Base-by-base conservation (phyloP, 208 protist species). In the Porcisia hertigi region DNA sequence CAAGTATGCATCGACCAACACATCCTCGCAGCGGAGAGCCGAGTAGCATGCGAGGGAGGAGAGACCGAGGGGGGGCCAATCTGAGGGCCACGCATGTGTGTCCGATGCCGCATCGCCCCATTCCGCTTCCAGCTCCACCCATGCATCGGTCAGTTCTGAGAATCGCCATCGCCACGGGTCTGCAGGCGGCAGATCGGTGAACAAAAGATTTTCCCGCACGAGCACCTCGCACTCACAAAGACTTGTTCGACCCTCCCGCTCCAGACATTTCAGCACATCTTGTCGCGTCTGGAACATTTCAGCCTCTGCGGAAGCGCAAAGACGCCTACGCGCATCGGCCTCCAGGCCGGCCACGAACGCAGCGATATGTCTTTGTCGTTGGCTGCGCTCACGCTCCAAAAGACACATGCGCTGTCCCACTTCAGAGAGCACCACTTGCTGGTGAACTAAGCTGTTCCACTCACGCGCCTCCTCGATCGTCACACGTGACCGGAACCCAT, bases 1-100 rank as follows among this genome's bases (percentile, higher is more conserved):
- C 20, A 82, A 7, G 69, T 78, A 82, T 12, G 78, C 78, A 14
- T 77, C 78, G 12, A 66, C 36, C 25, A 82, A 49, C 39, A 82
- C 34, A 25, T 78, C 78, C 62, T 82, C 78, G 54, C 73, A 82
- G 66, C 67, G 60, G 20, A 60, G 55, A 9, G 67, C 64, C 39
- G 58, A 77, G 54, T 25, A 2, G 60, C 53, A 60, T 20, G 52
- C 45, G 0, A 74, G 67, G 23, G 66, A 55, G 55, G 55, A 34
- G 3, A 1, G 12, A n/a, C 30, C 43, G 23, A 36, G 16, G 11
- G 54, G 41, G 25, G 58, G 45, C 54, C 20, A 65, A 16, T 75
- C 36, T 23, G 71, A 16, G n/a, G 11, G 20, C 39, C 71, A 75
- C 58, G 57, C 36, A 39, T 30, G 55, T 30, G 58, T 41, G 30